These are phyloP conservation scores for Musa beccarii DNA, from an alignment of 176 grass and related monocot species.

Conservation along the genomic window DNA sequence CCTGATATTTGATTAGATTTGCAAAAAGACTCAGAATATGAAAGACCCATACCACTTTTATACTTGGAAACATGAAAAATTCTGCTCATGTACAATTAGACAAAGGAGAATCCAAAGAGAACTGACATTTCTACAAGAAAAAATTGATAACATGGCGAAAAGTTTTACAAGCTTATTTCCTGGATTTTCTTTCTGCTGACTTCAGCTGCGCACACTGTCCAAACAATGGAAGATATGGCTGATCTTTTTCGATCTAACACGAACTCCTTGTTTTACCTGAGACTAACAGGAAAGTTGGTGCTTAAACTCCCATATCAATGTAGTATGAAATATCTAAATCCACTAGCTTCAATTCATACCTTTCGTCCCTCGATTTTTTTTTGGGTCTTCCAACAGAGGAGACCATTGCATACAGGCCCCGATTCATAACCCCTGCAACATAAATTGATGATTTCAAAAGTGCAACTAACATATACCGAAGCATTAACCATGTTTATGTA, in stretches of 20 bases:
- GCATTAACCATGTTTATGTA: not conserved
- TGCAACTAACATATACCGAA: not conserved
- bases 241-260: not conserved
- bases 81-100: not conserved
- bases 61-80: not conserved
- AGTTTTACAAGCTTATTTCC: not conserved
- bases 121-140: not conserved
- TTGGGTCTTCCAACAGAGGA: not conserved
- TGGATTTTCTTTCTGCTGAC: not conserved
- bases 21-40: no score
- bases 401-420: constrained; percentile 3
- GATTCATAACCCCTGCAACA: constrained; percentile 8
- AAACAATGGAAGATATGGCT: not conserved
- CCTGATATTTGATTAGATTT: no score
- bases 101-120: not conserved
- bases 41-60: not conserved
- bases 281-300: not conserved
- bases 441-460: not conserved
- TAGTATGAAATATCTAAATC: not conserved
- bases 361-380: not conserved
- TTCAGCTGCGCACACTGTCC: not conserved
- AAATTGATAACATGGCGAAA: not conserved
- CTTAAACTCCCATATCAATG: not conserved
- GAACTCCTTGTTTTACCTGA: constrained; percentile 11
- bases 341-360: not conserved